Conservation (phyloP, 2,329 filamentous ascomycete species). For the Nemania sp. region DNA sequence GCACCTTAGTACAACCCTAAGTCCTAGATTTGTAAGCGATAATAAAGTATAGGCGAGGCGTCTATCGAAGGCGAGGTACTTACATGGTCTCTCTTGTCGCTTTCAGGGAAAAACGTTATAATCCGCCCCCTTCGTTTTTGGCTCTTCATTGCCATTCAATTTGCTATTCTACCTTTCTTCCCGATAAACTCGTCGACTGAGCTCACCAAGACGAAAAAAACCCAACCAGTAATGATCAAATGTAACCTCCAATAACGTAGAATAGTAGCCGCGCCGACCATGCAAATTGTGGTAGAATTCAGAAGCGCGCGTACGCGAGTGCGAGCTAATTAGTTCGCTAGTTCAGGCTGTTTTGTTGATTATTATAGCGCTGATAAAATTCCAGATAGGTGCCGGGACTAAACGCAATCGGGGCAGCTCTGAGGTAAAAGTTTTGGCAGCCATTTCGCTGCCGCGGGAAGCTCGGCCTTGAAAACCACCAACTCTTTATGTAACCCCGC, state of each 20-base stretch:
- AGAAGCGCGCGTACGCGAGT: background rate
- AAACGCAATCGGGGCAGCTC: constrained; percentile 18
- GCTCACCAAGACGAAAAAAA: background rate
- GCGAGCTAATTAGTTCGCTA: background rate
- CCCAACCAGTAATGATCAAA: background rate
- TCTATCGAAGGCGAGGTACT: constrained; percentile 16
- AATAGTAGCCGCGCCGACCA: background rate
- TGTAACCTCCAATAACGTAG: background rate
- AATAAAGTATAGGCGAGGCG: constrained; percentile 6
- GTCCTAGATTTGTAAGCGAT: constrained; percentile 30
- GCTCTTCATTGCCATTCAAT: background rate
- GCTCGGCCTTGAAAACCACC: constrained; percentile 13
- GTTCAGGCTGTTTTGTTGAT: background rate
- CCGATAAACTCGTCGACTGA: background rate
- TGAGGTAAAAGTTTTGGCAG: constrained; percentile 18
- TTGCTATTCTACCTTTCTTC: background rate
- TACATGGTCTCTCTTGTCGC: constrained; percentile 15
- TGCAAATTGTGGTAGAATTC: background rate
- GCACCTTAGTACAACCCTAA: background rate
- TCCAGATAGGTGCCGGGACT: background rate
- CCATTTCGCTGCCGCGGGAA: constrained; percentile 23
- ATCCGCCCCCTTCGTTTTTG: background rate
- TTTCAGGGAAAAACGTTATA: background rate
- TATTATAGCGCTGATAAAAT: background rate
- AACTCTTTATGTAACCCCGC: constrained; percentile 29